These are phyloP conservation scores for Wickerhamiella azymoides DNA, from an alignment of 805 yeast genomes.

Conservation along the genomic window DNA sequence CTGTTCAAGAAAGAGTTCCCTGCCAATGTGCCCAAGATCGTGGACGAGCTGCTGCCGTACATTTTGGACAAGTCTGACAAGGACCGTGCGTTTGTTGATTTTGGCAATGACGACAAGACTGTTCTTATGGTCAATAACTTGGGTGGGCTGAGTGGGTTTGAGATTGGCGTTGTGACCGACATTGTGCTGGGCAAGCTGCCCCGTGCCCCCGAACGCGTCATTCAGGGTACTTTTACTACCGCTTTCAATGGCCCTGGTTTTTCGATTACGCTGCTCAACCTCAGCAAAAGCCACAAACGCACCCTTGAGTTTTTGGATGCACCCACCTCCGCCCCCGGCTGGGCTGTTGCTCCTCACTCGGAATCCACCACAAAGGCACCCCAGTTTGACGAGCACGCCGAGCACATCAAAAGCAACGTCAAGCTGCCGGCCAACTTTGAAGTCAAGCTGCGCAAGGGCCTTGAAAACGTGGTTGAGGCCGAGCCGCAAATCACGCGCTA, in stretches of 20 bases:
- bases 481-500: conserved; percentile 77
- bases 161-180: conserved; percentile 57
- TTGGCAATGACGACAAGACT: conserved; percentile 47
- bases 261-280: conserved; percentile 67
- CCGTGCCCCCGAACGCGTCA: conserved; percentile 48
- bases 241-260: conserved; percentile 89
- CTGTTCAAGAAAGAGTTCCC: conserved; percentile 32
- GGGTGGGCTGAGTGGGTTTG: conserved; percentile 80
- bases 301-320: conserved; percentile 48
- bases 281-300: conserved; percentile 35
- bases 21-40: conserved; percentile 57
- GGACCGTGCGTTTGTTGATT: conserved; percentile 72
- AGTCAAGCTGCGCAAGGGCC: conserved; percentile 2
- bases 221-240: conserved; percentile 71
- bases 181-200: conserved; percentile 41
- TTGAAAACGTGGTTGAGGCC: conserved; percentile 35
- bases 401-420: conserved; percentile 32
- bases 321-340: conserved; percentile 69
- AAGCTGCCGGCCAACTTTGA: conserved; percentile 2
- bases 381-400: conserved; percentile 20
- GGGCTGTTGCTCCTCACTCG: conserved; percentile 33
- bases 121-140: conserved; percentile 67
- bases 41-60: conserved; percentile 44
- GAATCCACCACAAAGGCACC: conserved; percentile 21
- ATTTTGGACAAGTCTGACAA: conserved; percentile 48